Percentiles rank a stretch among this genome's conserved stretches.
phyloP scores from a whole-genome alignment of 441 rosid genomes.

The Corymbia citriodora region DNA sequence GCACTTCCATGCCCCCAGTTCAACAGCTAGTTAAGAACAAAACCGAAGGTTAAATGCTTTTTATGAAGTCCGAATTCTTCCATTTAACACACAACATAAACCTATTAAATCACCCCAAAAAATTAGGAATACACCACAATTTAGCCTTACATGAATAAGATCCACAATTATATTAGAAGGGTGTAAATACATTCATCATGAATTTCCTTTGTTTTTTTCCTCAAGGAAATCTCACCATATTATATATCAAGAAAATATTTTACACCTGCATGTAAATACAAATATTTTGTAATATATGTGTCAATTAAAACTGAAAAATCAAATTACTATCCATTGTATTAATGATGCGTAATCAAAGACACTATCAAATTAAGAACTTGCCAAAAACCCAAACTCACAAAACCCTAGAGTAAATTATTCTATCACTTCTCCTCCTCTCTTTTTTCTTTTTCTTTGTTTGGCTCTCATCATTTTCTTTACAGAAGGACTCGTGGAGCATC shows the following conservation, averaged over 20 bases:
- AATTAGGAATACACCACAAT: neutral
- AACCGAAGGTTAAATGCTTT: neutral
- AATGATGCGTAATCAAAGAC: neutral
- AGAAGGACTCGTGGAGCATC: neutral
- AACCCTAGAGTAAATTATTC: neutral
- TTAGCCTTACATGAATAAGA: neutral
- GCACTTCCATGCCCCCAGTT: neutral
- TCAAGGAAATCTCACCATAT: neutral
- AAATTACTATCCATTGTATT: neutral
- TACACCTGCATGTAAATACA: neutral
- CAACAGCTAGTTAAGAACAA: neutral
- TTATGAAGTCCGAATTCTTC: neutral
- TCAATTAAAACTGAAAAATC: neutral
- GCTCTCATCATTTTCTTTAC: neutral
- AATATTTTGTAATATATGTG: neutral
- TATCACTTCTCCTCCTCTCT: neutral
- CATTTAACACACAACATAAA: neutral
- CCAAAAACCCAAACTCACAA: neutral
- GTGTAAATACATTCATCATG: neutral
- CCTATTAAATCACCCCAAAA: neutral
- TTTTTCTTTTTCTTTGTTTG: neutral
- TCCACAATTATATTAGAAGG: neutral
- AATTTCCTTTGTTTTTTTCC: neutral
- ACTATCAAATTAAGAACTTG: neutral
- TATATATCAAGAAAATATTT: neutral